Evolutionary conservation across 371 early-diverging fungal species (phyloP).

Genomic region (Haplosporangium sp.): DNA sequence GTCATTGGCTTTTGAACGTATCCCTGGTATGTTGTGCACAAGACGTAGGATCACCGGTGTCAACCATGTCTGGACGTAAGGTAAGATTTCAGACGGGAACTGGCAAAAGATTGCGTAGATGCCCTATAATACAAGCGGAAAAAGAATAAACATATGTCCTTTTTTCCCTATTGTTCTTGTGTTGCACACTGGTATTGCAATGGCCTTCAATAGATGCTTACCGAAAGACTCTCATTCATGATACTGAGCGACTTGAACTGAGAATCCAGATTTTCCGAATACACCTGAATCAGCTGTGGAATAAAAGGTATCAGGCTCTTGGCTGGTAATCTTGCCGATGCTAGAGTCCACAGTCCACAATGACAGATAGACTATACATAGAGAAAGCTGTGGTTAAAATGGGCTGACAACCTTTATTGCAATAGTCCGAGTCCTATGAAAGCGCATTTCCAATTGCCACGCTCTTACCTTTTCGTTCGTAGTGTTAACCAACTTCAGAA

Average conservation of each 20-base stretch:
- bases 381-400: neutral
- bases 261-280: slow-evolving; percentile 24
- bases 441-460: neutral
- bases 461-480: slow-evolving; percentile 16
- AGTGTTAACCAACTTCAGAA: slow-evolving; percentile 12
- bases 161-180: neutral
- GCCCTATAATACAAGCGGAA: neutral
- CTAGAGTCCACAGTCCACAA: slow-evolving; percentile 32
- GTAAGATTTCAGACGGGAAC: slow-evolving; percentile 31
- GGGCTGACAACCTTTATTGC: neutral
- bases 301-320: slow-evolving; percentile 17
- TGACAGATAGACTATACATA: slow-evolving; percentile 20
- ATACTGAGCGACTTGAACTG: slow-evolving; percentile 34
- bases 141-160: neutral
- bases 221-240: slow-evolving; percentile 28
- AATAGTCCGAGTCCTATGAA: neutral
- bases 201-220: neutral
- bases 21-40: slow-evolving; percentile 27
- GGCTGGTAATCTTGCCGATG: slow-evolving; percentile 13
- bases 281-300: slow-evolving; percentile 26
- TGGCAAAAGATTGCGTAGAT: slow-evolving; percentile 20
- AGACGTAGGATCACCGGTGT: slow-evolving; percentile 26
- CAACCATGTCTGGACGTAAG: slow-evolving; percentile 29
- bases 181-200: no score
- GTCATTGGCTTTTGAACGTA: slow-evolving; percentile 37